phyloP scores from a whole-genome alignment of 352 stramenopile species.

The Phytophthora sp. region DNA sequence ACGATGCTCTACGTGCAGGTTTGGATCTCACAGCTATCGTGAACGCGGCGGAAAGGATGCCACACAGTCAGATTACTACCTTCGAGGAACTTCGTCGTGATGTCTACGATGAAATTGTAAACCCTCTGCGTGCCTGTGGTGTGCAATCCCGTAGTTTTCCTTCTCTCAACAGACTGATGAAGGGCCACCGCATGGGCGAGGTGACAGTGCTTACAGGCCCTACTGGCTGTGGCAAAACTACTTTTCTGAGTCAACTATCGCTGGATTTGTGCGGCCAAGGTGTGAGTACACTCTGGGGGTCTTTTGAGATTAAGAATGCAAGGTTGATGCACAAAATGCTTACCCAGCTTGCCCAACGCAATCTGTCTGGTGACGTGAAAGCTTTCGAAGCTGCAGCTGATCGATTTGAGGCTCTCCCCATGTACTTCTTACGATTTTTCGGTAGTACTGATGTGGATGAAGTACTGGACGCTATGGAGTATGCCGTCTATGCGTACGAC shows the following conservation, averaged over 20 bases:
- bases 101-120: constrained; percentile 95
- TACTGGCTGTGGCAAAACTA: constrained; percentile 96
- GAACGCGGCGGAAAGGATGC: constrained; percentile 77
- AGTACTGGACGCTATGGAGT: constrained; percentile 99
- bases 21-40: constrained; percentile 91
- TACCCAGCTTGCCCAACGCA: constrained; percentile 91
- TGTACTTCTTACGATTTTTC: constrained; percentile 99
- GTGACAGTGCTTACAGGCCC: constrained; percentile 98
- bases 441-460: constrained; percentile 94
- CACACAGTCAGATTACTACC: constrained; percentile 94
- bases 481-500: constrained; percentile 98
- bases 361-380: constrained; percentile 72
- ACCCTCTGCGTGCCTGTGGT: constrained; percentile 94
- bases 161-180: constrained; percentile 95
- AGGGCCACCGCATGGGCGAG: constrained; percentile 97
- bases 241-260: constrained; percentile 92
- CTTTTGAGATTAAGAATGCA: constrained; percentile 99
- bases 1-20: constrained; percentile 95
- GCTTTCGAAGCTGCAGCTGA: constrained; percentile 83
- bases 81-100: constrained; percentile 93
- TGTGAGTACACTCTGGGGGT: constrained; percentile 98
- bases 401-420: constrained; percentile 94
- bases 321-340: constrained; percentile 98
- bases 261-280: constrained; percentile 93
- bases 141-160: constrained; percentile 94